Conservation (phyloP, 805 yeast genomes). For the Jamesozyma rosinii region DNA sequence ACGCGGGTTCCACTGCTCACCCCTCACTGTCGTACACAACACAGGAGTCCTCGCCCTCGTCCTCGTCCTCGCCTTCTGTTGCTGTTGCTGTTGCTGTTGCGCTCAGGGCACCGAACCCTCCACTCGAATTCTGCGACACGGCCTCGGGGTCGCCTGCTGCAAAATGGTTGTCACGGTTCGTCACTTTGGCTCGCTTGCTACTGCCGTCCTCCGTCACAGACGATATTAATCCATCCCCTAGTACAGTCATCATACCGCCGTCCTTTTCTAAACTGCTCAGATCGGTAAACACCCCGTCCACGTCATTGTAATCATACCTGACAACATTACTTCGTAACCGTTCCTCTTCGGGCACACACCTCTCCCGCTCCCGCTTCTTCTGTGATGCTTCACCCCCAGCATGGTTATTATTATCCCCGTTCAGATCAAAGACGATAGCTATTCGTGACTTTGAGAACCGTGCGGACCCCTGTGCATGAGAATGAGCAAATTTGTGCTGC, state of each 20-base stretch:
- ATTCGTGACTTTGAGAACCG: slow-evolving; percentile 5
- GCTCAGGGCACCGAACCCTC: no score
- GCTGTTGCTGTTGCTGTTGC: no score
- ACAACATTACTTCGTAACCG: background rate
- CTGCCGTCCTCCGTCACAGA: background rate
- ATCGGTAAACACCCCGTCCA: background rate
- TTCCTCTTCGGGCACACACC: background rate
- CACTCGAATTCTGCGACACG: no score
- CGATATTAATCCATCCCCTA: background rate
- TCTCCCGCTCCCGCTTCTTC: background rate
- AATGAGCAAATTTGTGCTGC: slow-evolving; percentile 6
- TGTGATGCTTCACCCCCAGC: background rate
- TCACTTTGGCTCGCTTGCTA: background rate
- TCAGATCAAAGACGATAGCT: slow-evolving; percentile 7
- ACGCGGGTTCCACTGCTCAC: no score
- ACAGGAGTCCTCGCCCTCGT: background rate
- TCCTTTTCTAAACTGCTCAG: background rate
- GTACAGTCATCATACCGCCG: background rate
- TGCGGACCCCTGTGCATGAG: background rate
- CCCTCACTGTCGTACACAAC: slow-evolving; percentile 17
- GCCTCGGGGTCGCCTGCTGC: no score
- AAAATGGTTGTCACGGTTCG: no score
- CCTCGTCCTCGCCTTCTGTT: no score
- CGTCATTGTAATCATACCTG: background rate
- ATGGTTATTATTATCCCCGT: background rate